A percentile compares a stretch with the other conserved stretches of the same genome.
phyloP scores from a whole-genome alignment of 495 filamentous ascomycete species.

The Hypoxylon subgilvum region DNA sequence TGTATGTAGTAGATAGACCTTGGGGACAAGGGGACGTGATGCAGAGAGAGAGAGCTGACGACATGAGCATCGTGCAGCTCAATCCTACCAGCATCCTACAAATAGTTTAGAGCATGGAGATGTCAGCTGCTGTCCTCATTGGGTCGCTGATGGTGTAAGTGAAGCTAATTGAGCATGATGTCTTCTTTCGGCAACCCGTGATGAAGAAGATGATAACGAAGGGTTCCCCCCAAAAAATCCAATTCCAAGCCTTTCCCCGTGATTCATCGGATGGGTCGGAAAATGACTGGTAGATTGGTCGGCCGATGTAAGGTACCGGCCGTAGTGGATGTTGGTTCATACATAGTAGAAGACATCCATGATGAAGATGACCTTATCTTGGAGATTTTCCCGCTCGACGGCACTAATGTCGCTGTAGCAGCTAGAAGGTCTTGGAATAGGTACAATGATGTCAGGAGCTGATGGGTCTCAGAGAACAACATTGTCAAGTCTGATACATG shows the following conservation, averaged over 20 bases:
- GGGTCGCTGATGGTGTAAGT: conserved; percentile 23
- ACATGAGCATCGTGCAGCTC: conserved; percentile 27
- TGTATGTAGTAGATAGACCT: no score
- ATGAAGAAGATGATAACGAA: conserved; percentile 31
- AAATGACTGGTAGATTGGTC: conserved; percentile 40
- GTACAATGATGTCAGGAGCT: conserved; percentile 37
- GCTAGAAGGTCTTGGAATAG: conserved; percentile 18
- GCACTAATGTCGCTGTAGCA: conserved; percentile 28
- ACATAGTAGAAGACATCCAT: conserved; percentile 24
- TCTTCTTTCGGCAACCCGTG: conserved; percentile 37
- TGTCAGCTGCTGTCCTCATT: conserved; percentile 38
- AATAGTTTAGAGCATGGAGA: conserved; percentile 31
- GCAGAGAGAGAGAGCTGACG: conserved; percentile 28
- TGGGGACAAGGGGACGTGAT: conserved; percentile 26
- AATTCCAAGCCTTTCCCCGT: conserved; percentile 35
- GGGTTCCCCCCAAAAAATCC: conserved; percentile 34
- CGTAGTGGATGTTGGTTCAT: conserved; percentile 32
- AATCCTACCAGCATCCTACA: conserved; percentile 19
- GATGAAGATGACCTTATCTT: conserved; percentile 29
- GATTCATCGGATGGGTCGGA: conserved; percentile 35
- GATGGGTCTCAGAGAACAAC: conserved; percentile 2
- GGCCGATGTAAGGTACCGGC: conserved; percentile 41
- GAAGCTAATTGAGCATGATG: conserved; percentile 24
- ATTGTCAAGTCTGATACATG: not conserved
- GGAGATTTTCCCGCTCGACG: conserved; percentile 25